Conservation (phyloP, 148 eudicot species). For the Arctostaphylos glauca region DNA sequence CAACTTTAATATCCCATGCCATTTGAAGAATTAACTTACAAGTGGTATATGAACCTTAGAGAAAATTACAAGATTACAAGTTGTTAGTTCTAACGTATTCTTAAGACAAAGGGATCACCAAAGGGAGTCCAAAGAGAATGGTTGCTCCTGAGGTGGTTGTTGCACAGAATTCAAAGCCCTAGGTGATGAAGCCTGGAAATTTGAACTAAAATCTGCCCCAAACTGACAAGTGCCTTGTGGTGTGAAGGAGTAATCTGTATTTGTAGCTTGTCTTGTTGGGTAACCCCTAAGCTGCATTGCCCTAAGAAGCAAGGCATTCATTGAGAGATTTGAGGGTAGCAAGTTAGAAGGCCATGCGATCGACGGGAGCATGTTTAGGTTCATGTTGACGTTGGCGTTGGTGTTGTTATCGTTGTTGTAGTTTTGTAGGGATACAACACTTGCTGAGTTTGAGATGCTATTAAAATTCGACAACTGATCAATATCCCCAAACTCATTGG, state of each 20-base stretch:
- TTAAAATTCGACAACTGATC: constrained; percentile 44
- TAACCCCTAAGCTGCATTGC: constrained; percentile 57
- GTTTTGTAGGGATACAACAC: constrained; percentile 30
- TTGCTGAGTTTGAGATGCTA: constrained; percentile 29
- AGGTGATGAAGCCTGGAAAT: constrained; percentile 39
- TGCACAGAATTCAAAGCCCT: constrained; percentile 27
- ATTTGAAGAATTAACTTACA: too few species aligned
- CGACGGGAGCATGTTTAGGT: constrained; percentile 29
- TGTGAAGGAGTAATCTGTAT: constrained; percentile 30
- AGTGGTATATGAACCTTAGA: too few species aligned
- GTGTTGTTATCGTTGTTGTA: constrained; percentile 15
- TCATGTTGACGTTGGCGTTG: constrained; percentile 25
- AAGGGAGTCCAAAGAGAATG: constrained; percentile 71
- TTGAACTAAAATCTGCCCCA: constrained; percentile 26
- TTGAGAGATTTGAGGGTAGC: constrained; percentile 49
- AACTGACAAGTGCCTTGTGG: constrained; percentile 37
- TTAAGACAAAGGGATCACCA: constrained; percentile 35
- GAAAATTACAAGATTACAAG: background rate
- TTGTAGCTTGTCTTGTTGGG: constrained; percentile 35
- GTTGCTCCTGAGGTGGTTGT: constrained; percentile 46
- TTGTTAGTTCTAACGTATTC: constrained; percentile 1
- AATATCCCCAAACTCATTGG: constrained; percentile 56
- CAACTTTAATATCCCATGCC: too few species aligned
- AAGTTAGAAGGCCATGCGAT: constrained; percentile 51
- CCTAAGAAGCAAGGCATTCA: constrained; percentile 63